Base-by-base conservation (phyloP, 148 eudicot species). In the Talinum fruticosum region DNA sequence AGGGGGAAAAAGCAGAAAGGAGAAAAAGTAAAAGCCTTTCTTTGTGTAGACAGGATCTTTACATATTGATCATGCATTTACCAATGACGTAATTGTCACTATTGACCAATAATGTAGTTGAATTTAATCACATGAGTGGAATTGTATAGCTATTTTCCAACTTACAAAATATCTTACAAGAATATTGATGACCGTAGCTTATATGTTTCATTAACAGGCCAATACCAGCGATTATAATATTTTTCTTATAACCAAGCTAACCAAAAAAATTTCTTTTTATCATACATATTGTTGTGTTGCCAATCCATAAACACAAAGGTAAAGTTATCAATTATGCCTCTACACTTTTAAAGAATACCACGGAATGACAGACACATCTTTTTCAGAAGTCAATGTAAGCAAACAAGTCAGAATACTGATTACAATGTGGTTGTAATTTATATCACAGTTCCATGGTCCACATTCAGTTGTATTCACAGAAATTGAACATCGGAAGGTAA, bases 11-110 rank as follows among this genome's bases (percentile, higher is more conserved):
- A 62, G 18, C 64, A 59, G 64, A 62, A 74, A 75, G 78, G 81
- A 69, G 84, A 82, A 74, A 69, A 78, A 73, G 69, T 74, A 78
- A 74, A 45, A 53, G 78, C 51, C 28, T 74, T 78, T 28, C 84
- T 78, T 78, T 82, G 53, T 69, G 67, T 29, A 69, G 57, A 82
- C 80, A 78, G 21, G 75, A 57, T 73, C 72, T 74, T 78, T 78
- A 74, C 71, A 68, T 78, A 41, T 51, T 69, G 49, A 78, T 73
- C 71, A 82, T 41, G 65, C 64, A 44, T 68, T 21, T 59, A 73
- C 49, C 32, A 49, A 44, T 73, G 78, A 74, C 32, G 77, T 74
- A 59, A 73, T 24, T 38, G 57, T 77, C 81, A 68, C 3, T 54
- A 28, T 62, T 28, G 66, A 28, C 66, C 66, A 62, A 62, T 62